Percentiles rank a stretch among this genome's conserved stretches.
These are phyloP conservation scores for Paraphoma chrysanthemicola DNA, from an alignment of 2,329 filamentous ascomycete species.

Conservation along the genomic window DNA sequence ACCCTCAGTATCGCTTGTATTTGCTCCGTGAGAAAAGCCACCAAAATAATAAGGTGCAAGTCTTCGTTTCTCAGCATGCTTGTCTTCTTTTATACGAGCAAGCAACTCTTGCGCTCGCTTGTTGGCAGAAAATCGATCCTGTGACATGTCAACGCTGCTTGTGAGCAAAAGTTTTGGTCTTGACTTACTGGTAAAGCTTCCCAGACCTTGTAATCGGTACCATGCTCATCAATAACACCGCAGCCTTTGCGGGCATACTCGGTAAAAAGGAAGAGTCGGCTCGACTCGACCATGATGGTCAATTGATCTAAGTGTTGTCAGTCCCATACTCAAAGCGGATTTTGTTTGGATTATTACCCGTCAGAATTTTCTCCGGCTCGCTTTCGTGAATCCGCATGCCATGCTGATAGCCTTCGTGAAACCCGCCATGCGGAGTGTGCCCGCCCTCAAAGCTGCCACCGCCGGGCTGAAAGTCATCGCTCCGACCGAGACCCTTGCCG, in stretches of 20 bases:
- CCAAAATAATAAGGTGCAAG: conserved; percentile 45
- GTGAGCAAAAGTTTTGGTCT: neutral
- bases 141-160: neutral
- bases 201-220: conserved; percentile 49
- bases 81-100: conserved; percentile 36
- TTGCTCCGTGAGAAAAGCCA: conserved; percentile 41
- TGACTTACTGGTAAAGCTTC: conserved; percentile 42
- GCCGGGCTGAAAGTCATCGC: conserved; percentile 53
- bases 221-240: conserved; percentile 43
- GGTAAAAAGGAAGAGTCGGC: conserved; percentile 48
- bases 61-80: conserved; percentile 39
- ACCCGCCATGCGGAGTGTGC: conserved; percentile 49
- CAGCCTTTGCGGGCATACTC: conserved; percentile 47
- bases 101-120: conserved; percentile 44
- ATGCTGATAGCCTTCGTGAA: conserved; percentile 54
- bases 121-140: conserved; percentile 48
- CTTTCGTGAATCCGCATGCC: conserved; percentile 55
- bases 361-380: conserved; percentile 52
- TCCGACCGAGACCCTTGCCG: conserved; percentile 46
- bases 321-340: neutral
- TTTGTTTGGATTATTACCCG: conserved; percentile 25
- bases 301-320: conserved; percentile 38
- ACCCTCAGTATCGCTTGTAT: conserved; percentile 34
- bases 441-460: conserved; percentile 47
- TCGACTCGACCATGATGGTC: conserved; percentile 49